Base-by-base conservation (phyloP, 2,329 filamentous ascomycete genomes). In the Penicillium decumbens region DNA sequence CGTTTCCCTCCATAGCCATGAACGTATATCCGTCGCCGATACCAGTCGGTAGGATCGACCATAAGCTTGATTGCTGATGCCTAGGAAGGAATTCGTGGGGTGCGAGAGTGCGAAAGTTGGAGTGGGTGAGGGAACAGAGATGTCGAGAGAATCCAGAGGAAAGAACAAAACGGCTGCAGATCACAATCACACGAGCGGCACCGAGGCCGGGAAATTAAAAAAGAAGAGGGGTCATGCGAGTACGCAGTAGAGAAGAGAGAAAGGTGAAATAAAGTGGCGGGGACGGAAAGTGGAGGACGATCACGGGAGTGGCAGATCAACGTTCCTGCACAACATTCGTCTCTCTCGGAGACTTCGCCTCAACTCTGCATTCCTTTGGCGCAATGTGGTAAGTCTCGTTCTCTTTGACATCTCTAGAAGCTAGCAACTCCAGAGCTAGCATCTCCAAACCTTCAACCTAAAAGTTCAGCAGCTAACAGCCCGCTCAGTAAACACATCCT, bases 401-500 rank as follows among this genome's bases (percentile, higher is more conserved):
- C 38, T 39, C 27, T 9, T 35, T 6, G 32, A 6, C n/a, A 18
- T 18, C 3, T 5, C 27, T 10, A 10, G 9, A 29, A 13, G 10
- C 10, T 32, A 37, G 18, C 33, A 5, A 37, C 7, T 20, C 8
- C 18, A 15, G 30, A 4, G 30, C 15, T 20, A 10, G 32, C 18
- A 20, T 20, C 8, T 23, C 15, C 33, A 5, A 20, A 20, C 2
- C 5, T 37, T 13, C 8, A 12, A 18, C 8, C 33, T 13, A 39
- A 23, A 28, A 28, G 5, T 25, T 18, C 40, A 45, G 39, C 58
- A 41, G 30, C 40, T 30, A 46, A 45, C 50, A 50, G 37, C 44
- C 37, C 43, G 32, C 41, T 20, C 62, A 96, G 93, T 79, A 97
- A 97, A 80, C 93, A 98, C 77, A 79, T 98, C 66, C 84, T 98